These are phyloP conservation scores for Orychophragmus violaceus DNA, from an alignment of 345 rosid genomes.

Conservation along the genomic window DNA sequence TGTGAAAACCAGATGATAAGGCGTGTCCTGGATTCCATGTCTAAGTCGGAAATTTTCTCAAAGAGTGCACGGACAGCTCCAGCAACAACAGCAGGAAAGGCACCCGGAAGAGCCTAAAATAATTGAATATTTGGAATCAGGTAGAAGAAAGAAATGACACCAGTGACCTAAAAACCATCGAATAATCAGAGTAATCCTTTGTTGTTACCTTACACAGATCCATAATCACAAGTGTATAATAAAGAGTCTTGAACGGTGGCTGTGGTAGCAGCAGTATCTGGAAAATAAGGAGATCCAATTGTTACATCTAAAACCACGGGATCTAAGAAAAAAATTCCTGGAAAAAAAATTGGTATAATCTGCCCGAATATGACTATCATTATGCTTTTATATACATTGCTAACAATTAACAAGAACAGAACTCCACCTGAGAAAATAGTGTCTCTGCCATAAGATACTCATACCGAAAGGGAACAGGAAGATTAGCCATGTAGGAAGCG, in stretches of 20 bases:
- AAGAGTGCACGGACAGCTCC: conserved; percentile 96
- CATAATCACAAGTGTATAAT: conserved; percentile 90
- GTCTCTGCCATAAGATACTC: conserved; percentile 99
- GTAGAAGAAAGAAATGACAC: conserved; percentile 1
- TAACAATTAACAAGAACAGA: not conserved
- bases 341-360: not conserved
- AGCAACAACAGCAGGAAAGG: conserved; percentile 99
- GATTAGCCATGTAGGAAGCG: conserved; percentile 84
- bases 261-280: conserved; percentile 89
- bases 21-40: conserved; percentile 89
- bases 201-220: conserved; percentile 91
- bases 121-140: conserved; percentile 29
- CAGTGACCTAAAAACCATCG: not conserved
- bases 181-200: not conserved
- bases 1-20: conserved; percentile 99
- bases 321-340: not conserved
- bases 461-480: conserved; percentile 93
- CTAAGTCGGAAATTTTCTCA: conserved; percentile 86
- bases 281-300: not conserved
- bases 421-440: conserved; percentile 83
- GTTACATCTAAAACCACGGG: conserved; percentile 1
- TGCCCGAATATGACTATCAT: not conserved
- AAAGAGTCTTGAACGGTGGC: conserved; percentile 91
- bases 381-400: not conserved
- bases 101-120: conserved; percentile 97